Percentiles rank a stretch among this genome's conserved stretches.
Evolutionary conservation across 176 grass and related monocot genomes (phyloP).

Genomic region (Puccinellia tenuiflora): DNA sequence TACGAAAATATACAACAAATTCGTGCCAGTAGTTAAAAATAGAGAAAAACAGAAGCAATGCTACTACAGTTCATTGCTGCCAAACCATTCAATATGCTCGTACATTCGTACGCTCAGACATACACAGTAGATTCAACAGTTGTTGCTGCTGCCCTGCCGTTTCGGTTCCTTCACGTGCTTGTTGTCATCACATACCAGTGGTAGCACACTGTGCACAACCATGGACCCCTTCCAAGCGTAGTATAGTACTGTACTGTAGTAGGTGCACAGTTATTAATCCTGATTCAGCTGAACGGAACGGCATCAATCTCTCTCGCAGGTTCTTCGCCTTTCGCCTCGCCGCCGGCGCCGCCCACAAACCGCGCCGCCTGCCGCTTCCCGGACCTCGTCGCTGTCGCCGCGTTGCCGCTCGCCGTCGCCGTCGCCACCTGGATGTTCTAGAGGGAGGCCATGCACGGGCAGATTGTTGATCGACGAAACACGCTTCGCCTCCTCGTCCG

Average conservation of each 20-base stretch:
- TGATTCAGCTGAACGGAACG: not conserved
- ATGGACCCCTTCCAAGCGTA: not conserved
- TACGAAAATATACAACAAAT: not conserved
- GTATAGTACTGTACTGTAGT: too few relatives aligned
- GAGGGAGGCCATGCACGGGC: not conserved
- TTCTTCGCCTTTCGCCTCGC: conserved; percentile 12
- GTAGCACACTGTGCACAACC: not conserved
- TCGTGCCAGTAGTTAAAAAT: not conserved
- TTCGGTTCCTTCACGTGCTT: not conserved
- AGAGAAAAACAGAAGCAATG: not conserved
- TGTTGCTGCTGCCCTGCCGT: not conserved
- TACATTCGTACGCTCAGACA: not conserved
- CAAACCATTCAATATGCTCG: not conserved
- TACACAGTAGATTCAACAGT: not conserved
- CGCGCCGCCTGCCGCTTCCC: not conserved
- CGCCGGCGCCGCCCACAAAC: conserved; percentile 5
- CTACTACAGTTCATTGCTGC: not conserved
- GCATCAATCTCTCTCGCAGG: conserved; percentile 5
- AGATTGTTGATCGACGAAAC: not conserved
- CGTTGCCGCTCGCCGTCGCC: conserved; percentile 2
- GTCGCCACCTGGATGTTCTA: not conserved
- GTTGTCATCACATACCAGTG: not conserved
- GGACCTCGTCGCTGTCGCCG: not conserved
- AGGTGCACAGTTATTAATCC: not conserved
- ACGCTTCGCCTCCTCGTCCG: too few relatives aligned